Evolutionary conservation across 2,329 filamentous ascomycete genomes (phyloP), one percentile per base, ranked within the genome.

Genomic region (Akanthomyces lecanii): DNA sequence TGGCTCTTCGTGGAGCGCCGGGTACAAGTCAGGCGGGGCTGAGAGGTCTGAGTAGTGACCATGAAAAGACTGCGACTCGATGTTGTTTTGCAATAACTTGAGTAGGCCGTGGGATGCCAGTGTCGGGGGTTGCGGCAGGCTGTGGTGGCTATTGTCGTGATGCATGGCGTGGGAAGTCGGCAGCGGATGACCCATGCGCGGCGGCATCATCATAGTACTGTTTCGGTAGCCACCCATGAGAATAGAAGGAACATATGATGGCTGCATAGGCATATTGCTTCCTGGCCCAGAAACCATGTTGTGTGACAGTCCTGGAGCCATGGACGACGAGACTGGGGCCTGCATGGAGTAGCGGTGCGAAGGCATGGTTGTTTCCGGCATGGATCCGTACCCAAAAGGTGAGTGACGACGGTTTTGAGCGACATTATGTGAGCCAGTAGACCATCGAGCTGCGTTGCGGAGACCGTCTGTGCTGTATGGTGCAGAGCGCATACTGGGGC

Each of bases 21-120:
- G 88, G 68, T 91, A 92, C 64, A 94, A 77, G 73, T 94, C 89
- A 11, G 90, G 90, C 4, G 89, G 89, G 66, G 91, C 89, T 10
- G 88, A 89, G 55, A 90, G 79, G 68, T 91, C 88, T 4, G 88
- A 82, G 72, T 90, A 92, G 74, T 91, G 89, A 3, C 85, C 82
- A 57, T 88, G 87, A 44, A 89, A 77, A 0, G 82, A 79, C 72
- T 89, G 86, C 12, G 86, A 83, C 65, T 91, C 88, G 1, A 85
- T 87, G 68, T 91, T 91, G 77, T 87, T 90, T 72, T 90, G 88
- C 1, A 91, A 81, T 79, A 91, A 87, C 64, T 87, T 84, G 76
- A 91, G 90, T 11, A 90, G 78, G 2, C 88, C 87, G 70, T 91
- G 88, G 0, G 88, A 90, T n/a, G 89, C 81, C 36, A 88, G 74